phyloP scores from a whole-genome alignment of 495 filamentous ascomycete species.

The Xylaria curta region DNA sequence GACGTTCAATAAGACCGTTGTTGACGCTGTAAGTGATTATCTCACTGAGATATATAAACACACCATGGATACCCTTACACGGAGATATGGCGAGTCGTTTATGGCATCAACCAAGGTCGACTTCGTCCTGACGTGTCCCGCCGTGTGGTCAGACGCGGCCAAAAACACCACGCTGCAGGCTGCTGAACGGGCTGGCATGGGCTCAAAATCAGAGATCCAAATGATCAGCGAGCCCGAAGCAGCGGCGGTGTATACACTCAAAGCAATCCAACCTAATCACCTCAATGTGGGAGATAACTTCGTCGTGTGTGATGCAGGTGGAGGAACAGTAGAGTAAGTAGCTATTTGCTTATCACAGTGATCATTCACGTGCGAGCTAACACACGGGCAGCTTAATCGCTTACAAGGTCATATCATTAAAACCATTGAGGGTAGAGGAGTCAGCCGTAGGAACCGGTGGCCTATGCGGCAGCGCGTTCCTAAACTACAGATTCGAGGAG shows the following conservation, averaged over 20 bases:
- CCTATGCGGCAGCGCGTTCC: constrained; percentile 71
- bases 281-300: constrained; percentile 72
- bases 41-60: constrained; percentile 72
- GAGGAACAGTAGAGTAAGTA: constrained; percentile 71
- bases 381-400: constrained; percentile 63
- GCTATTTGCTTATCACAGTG: constrained; percentile 32
- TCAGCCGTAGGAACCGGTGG: constrained; percentile 69
- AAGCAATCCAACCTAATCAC: constrained; percentile 69
- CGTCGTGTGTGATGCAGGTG: constrained; percentile 77
- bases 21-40: constrained; percentile 70
- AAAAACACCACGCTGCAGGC: constrained; percentile 70
- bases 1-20: constrained; percentile 64
- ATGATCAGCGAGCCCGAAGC: constrained; percentile 80
- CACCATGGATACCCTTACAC: constrained; percentile 73
- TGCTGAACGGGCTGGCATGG: constrained; percentile 73
- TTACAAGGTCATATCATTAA: constrained; percentile 66
- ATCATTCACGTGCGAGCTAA: constrained; percentile 39
- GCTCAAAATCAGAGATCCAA: constrained; percentile 61
- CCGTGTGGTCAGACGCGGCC: constrained; percentile 82
- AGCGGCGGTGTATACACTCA: constrained; percentile 74
- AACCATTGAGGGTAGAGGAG: constrained; percentile 67
- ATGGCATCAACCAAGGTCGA: constrained; percentile 67
- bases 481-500: constrained; percentile 74
- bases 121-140: constrained; percentile 77
- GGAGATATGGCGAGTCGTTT: constrained; percentile 67